These are phyloP conservation scores for Setaria italica DNA, from an alignment of 202 grass and related monocot species.

Conservation along the genomic window DNA sequence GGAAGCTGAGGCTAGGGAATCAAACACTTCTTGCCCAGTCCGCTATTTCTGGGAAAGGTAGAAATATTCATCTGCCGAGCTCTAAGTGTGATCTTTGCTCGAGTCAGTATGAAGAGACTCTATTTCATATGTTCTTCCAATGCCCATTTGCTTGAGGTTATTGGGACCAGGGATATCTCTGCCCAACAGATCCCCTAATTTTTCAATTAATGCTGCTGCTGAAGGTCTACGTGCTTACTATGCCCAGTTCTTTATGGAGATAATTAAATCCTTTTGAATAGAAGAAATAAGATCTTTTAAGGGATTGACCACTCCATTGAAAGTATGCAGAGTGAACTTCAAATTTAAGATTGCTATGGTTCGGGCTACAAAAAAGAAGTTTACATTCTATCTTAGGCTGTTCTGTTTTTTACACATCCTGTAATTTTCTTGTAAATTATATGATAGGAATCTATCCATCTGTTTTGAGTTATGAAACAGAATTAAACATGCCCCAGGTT, in stretches of 20 bases:
- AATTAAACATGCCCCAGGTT: neutral
- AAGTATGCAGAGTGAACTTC: neutral
- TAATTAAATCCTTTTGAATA: neutral
- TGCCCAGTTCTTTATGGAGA: neutral
- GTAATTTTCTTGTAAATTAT: neutral
- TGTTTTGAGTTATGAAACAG: neutral
- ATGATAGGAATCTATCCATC: neutral
- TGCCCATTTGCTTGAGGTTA: neutral
- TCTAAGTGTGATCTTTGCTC: neutral
- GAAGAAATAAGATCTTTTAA: neutral
- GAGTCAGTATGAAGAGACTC: neutral
- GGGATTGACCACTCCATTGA: neutral
- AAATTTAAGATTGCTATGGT: neutral
- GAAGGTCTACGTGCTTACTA: neutral
- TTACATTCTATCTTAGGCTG: neutral
- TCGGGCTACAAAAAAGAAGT: neutral
- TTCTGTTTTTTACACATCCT: neutral
- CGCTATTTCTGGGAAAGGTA: neutral
- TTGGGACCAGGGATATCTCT: neutral
- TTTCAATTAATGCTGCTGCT: neutral
- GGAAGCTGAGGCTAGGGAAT: neutral
- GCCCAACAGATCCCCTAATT: neutral
- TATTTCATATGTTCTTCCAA: conserved; percentile 1
- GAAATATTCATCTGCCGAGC: neutral
- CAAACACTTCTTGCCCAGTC: neutral